Percentiles rank a stretch among this genome's conserved stretches.
Conservation (phyloP, 208 protist genomes). For the Acanthamoeba royreba region DNA sequence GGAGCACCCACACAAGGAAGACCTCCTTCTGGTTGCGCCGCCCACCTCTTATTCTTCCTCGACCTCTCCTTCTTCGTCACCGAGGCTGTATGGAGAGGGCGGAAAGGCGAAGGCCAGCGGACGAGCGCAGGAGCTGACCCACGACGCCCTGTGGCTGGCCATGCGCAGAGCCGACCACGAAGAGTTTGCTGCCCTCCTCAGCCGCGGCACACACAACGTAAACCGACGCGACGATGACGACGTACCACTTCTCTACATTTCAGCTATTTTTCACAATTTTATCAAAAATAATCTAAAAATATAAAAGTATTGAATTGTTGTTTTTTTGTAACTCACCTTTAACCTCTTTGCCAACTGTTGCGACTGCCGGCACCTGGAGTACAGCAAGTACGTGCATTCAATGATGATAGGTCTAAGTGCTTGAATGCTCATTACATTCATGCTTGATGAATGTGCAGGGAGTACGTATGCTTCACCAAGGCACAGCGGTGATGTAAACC, state of each 20-base stretch:
- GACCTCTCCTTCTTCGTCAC: no score
- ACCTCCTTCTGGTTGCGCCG: not conserved
- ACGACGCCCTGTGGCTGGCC: not conserved
- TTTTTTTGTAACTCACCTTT: not conserved
- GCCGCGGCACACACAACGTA: not conserved
- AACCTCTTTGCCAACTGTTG: not conserved
- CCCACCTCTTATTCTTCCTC: no score
- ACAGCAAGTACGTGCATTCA: not conserved
- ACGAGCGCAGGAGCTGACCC: not conserved
- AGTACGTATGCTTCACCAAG: not conserved
- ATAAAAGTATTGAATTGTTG: not conserved
- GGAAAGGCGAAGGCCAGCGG: not conserved
- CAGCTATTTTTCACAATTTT: not conserved
- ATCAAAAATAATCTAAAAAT: not conserved
- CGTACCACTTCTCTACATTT: not conserved
- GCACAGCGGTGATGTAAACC: not conserved
- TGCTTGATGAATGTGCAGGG: no score
- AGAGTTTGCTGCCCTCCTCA: not conserved
- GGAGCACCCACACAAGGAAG: no score
- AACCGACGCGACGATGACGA: conserved; percentile 1
- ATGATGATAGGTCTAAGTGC: no score
- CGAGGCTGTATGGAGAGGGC: not conserved
- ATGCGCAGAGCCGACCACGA: not conserved
- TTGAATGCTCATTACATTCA: no score
- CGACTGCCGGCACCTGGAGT: not conserved